Conservation (phyloP, 805 yeast genomes). For the Hanseniaspora jakobsenii region DNA sequence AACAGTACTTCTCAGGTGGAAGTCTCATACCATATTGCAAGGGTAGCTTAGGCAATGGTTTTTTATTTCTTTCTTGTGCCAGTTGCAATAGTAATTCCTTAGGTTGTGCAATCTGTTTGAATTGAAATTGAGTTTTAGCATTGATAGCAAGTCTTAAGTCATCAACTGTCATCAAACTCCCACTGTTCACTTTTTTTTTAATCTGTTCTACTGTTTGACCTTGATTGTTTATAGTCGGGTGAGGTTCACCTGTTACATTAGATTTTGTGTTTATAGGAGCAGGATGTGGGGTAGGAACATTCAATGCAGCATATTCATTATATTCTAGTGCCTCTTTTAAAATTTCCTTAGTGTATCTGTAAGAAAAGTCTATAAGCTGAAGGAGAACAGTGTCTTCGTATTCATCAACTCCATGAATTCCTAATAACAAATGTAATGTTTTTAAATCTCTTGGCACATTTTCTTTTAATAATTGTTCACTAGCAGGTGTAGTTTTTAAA, state of each 20-base stretch:
- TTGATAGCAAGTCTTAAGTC: constrained; percentile 88
- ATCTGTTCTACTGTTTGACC: not conserved
- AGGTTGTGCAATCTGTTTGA: constrained; percentile 85
- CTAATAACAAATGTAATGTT: constrained; percentile 75
- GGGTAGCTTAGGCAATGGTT: constrained; percentile 81
- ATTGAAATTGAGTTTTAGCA: constrained; percentile 88
- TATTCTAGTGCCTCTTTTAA: constrained; percentile 81
- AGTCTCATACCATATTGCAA: constrained; percentile 84
- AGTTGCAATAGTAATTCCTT: constrained; percentile 80
- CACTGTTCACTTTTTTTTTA: constrained; percentile 23
- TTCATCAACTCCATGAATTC: constrained; percentile 81
- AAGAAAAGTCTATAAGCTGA: constrained; percentile 94
- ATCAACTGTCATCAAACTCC: constrained; percentile 59
- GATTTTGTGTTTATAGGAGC: constrained; percentile 13
- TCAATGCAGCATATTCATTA: constrained; percentile 59
- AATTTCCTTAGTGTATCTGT: constrained; percentile 72
- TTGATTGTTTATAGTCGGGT: constrained; percentile 1
- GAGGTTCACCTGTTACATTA: constrained; percentile 6
- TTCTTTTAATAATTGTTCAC: constrained; percentile 25
- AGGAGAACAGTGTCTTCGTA: constrained; percentile 94
- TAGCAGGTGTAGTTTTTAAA: constrained; percentile 13
- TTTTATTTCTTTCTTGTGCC: constrained; percentile 83
- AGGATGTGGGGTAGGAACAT: constrained; percentile 18
- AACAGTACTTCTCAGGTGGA: constrained; percentile 95
- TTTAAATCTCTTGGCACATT: constrained; percentile 76